A percentile compares a stretch with the other conserved stretches of the same genome.
These are phyloP conservation scores for Borealophlyctis nickersoniae DNA, from an alignment of 192 early-diverging fungal species.

Conservation along the genomic window DNA sequence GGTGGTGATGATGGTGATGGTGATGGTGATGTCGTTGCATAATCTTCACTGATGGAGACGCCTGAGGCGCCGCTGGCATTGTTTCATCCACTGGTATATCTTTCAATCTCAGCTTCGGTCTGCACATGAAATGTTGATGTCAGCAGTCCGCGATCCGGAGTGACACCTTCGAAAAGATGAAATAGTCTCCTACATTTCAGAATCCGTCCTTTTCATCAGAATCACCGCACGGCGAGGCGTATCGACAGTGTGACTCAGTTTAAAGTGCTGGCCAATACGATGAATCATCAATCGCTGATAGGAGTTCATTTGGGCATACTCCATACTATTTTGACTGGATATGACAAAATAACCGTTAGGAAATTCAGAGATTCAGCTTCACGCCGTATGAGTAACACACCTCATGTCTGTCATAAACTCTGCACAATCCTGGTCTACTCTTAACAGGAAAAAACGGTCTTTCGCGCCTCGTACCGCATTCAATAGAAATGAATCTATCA, in stretches of 20 bases:
- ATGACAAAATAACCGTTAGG: background rate
- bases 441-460: slow-evolving; percentile 67
- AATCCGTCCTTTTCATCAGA: slow-evolving; percentile 51
- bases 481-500: slow-evolving; percentile 59
- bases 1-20: slow-evolving; percentile 13
- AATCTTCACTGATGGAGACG: slow-evolving; percentile 34
- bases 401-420: slow-evolving; percentile 54
- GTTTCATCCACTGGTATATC: slow-evolving; percentile 13
- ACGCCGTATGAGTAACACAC: slow-evolving; percentile 37
- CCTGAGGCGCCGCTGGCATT: slow-evolving; percentile 23
- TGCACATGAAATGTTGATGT: background rate
- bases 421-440: slow-evolving; percentile 63
- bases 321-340: slow-evolving; percentile 51
- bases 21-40: slow-evolving; percentile 43
- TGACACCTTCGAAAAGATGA: background rate
- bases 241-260: slow-evolving; percentile 60
- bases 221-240: slow-evolving; percentile 48
- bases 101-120: slow-evolving; percentile 1
- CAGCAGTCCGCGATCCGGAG: background rate
- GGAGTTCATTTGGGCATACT: slow-evolving; percentile 67
- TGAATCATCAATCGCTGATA: slow-evolving; percentile 75
- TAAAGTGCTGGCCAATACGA: slow-evolving; percentile 66
- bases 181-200: slow-evolving; percentile 51
- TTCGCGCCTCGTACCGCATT: slow-evolving; percentile 58
- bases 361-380: background rate